Evolutionary conservation across 352 stramenopile species (phyloP).

Genomic region (Globisporangium irregulare): DNA sequence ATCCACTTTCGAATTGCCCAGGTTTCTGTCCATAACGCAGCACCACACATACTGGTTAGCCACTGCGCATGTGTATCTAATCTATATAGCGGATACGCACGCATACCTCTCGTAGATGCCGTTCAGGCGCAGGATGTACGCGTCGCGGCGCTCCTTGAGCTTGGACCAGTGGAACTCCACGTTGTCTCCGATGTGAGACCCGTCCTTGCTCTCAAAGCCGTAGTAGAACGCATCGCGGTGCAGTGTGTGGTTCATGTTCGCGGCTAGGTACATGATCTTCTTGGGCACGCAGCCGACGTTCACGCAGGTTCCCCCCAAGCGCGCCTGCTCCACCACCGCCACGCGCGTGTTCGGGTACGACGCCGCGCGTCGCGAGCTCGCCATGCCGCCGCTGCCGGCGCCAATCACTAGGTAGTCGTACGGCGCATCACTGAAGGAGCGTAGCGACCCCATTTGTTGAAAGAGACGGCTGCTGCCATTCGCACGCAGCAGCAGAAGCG

Average conservation of each 20-base stretch:
- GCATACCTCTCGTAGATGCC: slow-evolving; percentile 91
- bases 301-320: slow-evolving; percentile 96
- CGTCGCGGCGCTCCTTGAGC: slow-evolving; percentile 92
- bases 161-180: slow-evolving; percentile 87
- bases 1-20: slow-evolving; percentile 90
- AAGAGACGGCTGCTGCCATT: background rate
- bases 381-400: slow-evolving; percentile 90
- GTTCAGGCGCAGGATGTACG: slow-evolving; percentile 95
- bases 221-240: slow-evolving; percentile 56
- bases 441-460: background rate
- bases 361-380: slow-evolving; percentile 89
- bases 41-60: background rate
- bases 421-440: slow-evolving; percentile 17
- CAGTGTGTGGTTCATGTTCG: slow-evolving; percentile 56
- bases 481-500: background rate
- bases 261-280: slow-evolving; percentile 96
- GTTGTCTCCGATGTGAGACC: slow-evolving; percentile 34
- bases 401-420: slow-evolving; percentile 93
- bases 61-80: background rate
- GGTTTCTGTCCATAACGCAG: slow-evolving; percentile 42
- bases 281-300: slow-evolving; percentile 99
- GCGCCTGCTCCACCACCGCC: slow-evolving; percentile 91
- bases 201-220: slow-evolving; percentile 47
- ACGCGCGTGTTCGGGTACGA: slow-evolving; percentile 89
- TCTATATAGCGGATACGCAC: background rate